A percentile compares a stretch with the other conserved stretches of the same genome.
Evolutionary conservation across 202 grass and related monocot genomes (phyloP).

Genomic region (Eragrostis tef): DNA sequence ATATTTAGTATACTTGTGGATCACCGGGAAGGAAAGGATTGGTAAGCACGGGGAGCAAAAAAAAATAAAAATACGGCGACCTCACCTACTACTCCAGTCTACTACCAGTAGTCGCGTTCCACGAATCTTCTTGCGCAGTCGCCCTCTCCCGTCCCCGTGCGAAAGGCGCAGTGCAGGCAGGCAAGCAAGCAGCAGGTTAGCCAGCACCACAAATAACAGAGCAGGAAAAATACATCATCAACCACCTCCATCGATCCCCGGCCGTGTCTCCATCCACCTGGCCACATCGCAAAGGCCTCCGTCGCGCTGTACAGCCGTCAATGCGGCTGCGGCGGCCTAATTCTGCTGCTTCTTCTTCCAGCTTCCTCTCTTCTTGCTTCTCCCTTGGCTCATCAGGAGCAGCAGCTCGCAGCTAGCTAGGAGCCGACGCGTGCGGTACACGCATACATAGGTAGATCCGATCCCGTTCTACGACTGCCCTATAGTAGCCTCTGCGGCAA

Average conservation of each 20-base stretch:
- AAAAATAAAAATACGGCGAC: background rate
- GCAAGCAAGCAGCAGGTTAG: conserved; percentile 5
- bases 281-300: conserved; percentile 42
- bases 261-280: conserved; percentile 44
- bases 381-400: background rate
- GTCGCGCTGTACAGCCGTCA: conserved; percentile 46
- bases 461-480: conserved; percentile 48
- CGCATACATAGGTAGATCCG: conserved; percentile 63
- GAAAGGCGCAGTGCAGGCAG: conserved; percentile 23
- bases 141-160: background rate
- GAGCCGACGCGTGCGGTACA: conserved; percentile 37
- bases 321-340: conserved; percentile 46
- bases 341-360: conserved; percentile 23
- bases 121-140: conserved; percentile 54
- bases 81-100: conserved; percentile 38
- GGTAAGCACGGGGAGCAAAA: background rate
- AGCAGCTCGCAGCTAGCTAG: background rate
- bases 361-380: no score
- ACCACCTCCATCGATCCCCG: conserved; percentile 22
- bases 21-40: background rate
- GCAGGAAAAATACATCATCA: background rate
- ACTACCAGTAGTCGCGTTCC: conserved; percentile 32
- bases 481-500: conserved; percentile 31
- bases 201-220: conserved; percentile 33
- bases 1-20: background rate